Base-by-base conservation (phyloP, 2,329 filamentous ascomycete genomes). In the Paecilomyces formosus region DNA sequence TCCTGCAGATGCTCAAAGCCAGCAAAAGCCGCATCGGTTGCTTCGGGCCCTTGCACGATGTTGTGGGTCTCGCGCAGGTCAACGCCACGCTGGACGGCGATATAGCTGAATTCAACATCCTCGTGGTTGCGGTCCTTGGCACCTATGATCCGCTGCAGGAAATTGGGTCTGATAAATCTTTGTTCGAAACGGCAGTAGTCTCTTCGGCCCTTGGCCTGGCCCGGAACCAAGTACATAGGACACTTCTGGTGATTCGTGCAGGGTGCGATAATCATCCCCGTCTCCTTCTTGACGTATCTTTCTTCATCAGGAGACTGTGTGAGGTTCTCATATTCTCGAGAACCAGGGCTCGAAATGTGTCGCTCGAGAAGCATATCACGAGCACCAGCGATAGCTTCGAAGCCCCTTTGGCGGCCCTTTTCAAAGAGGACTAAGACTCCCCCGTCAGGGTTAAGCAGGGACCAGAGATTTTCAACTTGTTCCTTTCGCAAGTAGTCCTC, bases 171-270 rank as follows among this genome's bases (percentile, higher is more conserved):
- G 55, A 92, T 88, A 70, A 90, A 97, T 53, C 94, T 86, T 76
- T 99, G 94, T 62, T 81, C 83, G 73, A 99, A 97, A 72, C 88
- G 89, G 74, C 94, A 99, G 70, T 88, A 94, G 69, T 97, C 92
- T 66, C 92, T 92, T 57, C 93, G 85, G 5, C 92, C 90, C 28
- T 78, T 78, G 57, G 84, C 85, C 57, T 88, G 79, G 0, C 92
- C 91, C 0, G 87, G 82, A 0, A 81, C 79, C 21, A 82, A 79
- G 70, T 96, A 97, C 89, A 99, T 95, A 0, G 94, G 94, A 65
- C 94, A 99, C 58, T 82, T 81, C 8, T 81, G 79, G 72, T 99
- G 94, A 72, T 92, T 97, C 0, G 94, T 97, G 77, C 94, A 99
- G 11, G 78, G 78, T 1, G 78, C 68, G 57, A 88, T 76, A 63